Base-by-base conservation (phyloP, 2,329 filamentous ascomycete species). In the Ophiostoma sp. region DNA sequence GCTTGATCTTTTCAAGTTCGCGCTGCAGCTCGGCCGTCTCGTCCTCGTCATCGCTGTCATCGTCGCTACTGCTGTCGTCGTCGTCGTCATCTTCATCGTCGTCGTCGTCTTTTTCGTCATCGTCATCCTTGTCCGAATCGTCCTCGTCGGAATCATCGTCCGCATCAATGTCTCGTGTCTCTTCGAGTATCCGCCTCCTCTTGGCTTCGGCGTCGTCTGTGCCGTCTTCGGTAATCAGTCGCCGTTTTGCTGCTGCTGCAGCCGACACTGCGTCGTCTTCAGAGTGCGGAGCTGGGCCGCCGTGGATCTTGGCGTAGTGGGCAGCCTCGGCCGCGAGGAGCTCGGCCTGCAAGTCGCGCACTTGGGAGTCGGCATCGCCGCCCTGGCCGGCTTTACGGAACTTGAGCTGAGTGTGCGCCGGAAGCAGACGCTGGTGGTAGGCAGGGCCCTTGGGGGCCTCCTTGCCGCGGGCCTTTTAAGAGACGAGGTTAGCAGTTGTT, bases 351-450 rank as follows among this genome's bases (percentile, higher is more conserved):
- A 99, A 88, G 81, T 99, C 95, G 80, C 71, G 80, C 68, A 72
- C 74, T 74, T 73, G 87, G 84, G 84, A 80, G 76, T 97, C 94
- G 48, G 91, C 91, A 76, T 90, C 91, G 77, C 93, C 93, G 78
- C 96, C 96, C 84, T 99, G 96, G 61, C 94, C 95, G n/a, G 92
- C 87, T 84, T 96, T 89, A 75, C 94, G 90, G 80, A 91, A 92
- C 84, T 99, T 99, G 80, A 99, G 91, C 76, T 93, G 91, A 15
- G 93, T 98, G 82, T 99, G 92, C 42, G 96, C 96, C 45, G 96
- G 95, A 17, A 98, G 91, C 19, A 98, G 92, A 78, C 96, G 92
- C 83, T 98, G 95, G 81, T 99, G 96, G 85, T 98, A 98, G 78
- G 94, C 95, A 69, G 94, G 93, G 66, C 96, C 96, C 79, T 94